phyloP scores from a whole-genome alignment of 108 stramenopile genomes.

The Cyclotella distinguenda region DNA sequence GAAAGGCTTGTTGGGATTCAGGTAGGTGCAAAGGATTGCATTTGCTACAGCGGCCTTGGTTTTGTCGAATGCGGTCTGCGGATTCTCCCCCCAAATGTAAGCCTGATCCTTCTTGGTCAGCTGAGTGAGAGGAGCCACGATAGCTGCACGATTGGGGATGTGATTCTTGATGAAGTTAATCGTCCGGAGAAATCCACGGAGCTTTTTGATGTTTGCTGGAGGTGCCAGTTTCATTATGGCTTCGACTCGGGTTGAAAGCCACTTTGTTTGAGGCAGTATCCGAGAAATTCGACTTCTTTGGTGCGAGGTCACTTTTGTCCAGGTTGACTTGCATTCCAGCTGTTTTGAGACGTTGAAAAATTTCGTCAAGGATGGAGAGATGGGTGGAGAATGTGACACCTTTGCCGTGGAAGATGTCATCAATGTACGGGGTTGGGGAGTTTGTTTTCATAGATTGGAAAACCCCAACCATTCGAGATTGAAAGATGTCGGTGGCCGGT shows the following conservation, averaged over 20 bases:
- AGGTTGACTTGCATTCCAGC: background rate
- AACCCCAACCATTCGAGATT: constrained; percentile 6
- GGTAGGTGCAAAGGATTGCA: background rate
- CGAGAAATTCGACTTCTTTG: background rate
- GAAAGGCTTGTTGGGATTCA: background rate
- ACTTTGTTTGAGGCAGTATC: background rate
- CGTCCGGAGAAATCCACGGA: background rate
- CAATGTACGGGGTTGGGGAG: constrained; percentile 1
- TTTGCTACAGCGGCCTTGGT: too few relatives aligned
- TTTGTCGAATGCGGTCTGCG: background rate
- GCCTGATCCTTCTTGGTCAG: background rate
- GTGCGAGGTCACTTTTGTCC: background rate
- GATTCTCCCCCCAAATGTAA: background rate
- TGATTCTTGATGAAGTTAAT: too few relatives aligned
- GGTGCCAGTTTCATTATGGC: background rate
- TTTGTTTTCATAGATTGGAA: constrained; percentile 3
- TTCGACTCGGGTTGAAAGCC: background rate
- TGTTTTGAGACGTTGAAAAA: background rate
- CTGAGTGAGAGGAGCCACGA: background rate
- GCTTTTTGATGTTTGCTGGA: background rate
- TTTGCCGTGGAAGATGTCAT: too few relatives aligned
- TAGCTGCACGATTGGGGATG: background rate
- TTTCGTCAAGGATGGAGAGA: background rate
- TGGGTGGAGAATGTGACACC: background rate
- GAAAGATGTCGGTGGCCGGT: constrained; percentile 9